Conservation (phyloP, 2,329 filamentous ascomycete genomes). For the Lachnellula willkommii region DNA sequence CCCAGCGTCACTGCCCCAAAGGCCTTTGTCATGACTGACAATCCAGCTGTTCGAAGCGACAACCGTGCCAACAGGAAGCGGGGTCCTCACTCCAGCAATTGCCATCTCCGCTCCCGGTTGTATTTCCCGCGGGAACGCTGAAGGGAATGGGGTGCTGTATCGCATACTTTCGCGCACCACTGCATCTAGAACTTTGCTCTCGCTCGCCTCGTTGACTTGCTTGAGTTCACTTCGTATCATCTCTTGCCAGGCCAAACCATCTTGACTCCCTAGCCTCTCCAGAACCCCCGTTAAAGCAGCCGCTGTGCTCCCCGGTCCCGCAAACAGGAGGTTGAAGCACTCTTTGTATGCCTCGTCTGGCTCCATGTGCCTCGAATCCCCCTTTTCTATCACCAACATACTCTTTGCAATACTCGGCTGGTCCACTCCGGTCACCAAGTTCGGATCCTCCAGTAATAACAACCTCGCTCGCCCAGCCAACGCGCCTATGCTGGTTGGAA, state of each 20-base stretch:
- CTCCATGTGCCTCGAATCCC: not conserved
- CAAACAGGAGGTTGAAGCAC: constrained; percentile 5
- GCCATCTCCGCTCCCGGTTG: not conserved
- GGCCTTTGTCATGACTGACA: constrained; percentile 1
- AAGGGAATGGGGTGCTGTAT: not conserved
- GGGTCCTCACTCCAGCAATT: not conserved
- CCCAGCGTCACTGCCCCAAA: constrained; percentile 4
- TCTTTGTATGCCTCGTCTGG: not conserved
- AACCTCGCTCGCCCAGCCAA: not conserved
- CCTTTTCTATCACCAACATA: not conserved
- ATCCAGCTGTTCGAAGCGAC: constrained; percentile 5
- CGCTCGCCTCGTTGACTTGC: not conserved
- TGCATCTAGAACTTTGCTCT: not conserved
- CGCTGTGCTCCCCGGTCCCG: constrained; percentile 3
- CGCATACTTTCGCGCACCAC: constrained; percentile 1
- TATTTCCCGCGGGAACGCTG: constrained; percentile 4
- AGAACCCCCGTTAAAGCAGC: constrained; percentile 1
- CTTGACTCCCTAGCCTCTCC: not conserved
- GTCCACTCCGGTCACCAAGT: not conserved
- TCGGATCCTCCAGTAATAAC: not conserved
- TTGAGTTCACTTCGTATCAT: not conserved
- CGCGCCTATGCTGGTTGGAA: not conserved
- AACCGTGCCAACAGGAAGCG: constrained; percentile 3
- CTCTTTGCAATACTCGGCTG: constrained; percentile 3
- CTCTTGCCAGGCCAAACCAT: not conserved